These are phyloP conservation scores for Monosporozyma solicola DNA, from an alignment of 805 yeast species.

Conservation along the genomic window DNA sequence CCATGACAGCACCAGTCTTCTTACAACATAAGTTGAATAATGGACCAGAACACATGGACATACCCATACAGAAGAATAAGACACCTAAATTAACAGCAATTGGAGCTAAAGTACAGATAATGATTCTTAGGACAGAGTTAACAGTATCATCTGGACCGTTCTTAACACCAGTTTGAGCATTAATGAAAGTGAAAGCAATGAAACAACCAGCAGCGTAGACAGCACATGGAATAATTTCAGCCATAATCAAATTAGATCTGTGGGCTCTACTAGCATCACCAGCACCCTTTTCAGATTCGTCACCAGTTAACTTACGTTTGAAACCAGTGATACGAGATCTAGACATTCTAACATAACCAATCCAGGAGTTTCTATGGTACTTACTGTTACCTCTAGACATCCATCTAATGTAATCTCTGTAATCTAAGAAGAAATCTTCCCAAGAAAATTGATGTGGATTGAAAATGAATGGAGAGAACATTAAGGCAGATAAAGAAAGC, in stretches of 20 bases:
- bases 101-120: slow-evolving; percentile 83
- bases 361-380: slow-evolving; percentile 86
- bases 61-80: slow-evolving; percentile 60
- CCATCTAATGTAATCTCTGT: slow-evolving; percentile 89
- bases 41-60: slow-evolving; percentile 98
- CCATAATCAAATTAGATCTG: slow-evolving; percentile 59
- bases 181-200: slow-evolving; percentile 70
- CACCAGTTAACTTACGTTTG: slow-evolving; percentile 64
- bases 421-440: slow-evolving; percentile 93
- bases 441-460: slow-evolving; percentile 97
- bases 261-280: slow-evolving; percentile 82
- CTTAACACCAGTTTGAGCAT: slow-evolving; percentile 78
- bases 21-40: slow-evolving; percentile 89
- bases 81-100: slow-evolving; percentile 85
- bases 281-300: slow-evolving; percentile 70
- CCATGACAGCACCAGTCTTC: slow-evolving; percentile 90
- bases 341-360: slow-evolving; percentile 70
- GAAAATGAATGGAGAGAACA: slow-evolving; percentile 88
- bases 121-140: slow-evolving; percentile 62
- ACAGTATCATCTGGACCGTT: slow-evolving; percentile 40
- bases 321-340: slow-evolving; percentile 83
- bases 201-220: slow-evolving; percentile 73
- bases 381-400: slow-evolving; percentile 83
- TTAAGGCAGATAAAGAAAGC: slow-evolving; percentile 81
- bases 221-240: slow-evolving; percentile 63